Evolutionary conservation across 768 basidiomycete genomes (phyloP).

Genomic region (Trametes sanguinea): DNA sequence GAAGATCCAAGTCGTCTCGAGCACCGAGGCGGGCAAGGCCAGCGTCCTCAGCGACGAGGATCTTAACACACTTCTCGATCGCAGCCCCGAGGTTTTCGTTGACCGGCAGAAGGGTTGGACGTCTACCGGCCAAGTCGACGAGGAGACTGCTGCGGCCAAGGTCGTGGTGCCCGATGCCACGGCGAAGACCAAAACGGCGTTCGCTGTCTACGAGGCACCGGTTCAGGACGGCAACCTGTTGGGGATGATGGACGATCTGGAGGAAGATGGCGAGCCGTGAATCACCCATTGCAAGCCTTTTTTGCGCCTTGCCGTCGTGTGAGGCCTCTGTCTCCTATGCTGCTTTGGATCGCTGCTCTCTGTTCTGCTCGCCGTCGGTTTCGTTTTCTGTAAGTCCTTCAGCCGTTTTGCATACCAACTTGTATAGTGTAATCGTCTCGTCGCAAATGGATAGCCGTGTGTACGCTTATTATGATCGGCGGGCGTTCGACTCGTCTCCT

Average conservation of each 20-base stretch:
- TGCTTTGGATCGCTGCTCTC: no score
- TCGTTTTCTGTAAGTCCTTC: no score
- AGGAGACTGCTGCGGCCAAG: constrained; percentile 17
- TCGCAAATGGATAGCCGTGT: no score
- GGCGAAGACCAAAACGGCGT: constrained; percentile 49
- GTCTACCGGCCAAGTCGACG: constrained; percentile 40
- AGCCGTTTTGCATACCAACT: no score
- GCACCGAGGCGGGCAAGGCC: constrained; percentile 66
- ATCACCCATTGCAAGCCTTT: no score
- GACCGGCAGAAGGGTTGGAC: constrained; percentile 77
- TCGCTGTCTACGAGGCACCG: constrained; percentile 77
- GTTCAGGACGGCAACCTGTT: constrained; percentile 67
- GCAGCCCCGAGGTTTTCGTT: constrained; percentile 70
- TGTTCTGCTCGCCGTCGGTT: no score
- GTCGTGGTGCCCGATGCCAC: constrained; percentile 16
- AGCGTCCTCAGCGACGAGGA: constrained; percentile 82
- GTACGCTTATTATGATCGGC: no score
- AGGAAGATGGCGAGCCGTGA: constrained; percentile 9
- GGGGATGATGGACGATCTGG: constrained; percentile 59
- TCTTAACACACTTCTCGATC: constrained; percentile 77
- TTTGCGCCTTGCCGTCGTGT: no score
- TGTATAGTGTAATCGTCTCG: no score
- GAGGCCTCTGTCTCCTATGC: no score
- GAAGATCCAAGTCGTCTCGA: constrained; percentile 83
- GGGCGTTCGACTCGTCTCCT: no score